phyloP scores from a whole-genome alignment of 2,329 filamentous ascomycete genomes.

The Magnaporthiopsis poae region DNA sequence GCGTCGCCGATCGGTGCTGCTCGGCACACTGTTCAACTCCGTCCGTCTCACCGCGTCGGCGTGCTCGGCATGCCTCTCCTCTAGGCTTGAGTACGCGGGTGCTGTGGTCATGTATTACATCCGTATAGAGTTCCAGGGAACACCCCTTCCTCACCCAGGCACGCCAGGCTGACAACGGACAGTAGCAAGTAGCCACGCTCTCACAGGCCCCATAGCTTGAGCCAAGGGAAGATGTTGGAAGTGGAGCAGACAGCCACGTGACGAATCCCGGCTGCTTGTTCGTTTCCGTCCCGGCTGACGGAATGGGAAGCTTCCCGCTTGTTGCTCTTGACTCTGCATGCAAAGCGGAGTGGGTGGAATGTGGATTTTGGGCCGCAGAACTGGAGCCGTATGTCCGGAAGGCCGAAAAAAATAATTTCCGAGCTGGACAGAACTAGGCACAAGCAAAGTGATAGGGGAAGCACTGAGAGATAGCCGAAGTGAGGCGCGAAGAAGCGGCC shows the following conservation, averaged over 20 bases:
- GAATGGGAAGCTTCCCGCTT: not conserved
- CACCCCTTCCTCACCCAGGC: not conserved
- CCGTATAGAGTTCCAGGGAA: not conserved
- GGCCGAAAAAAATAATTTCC: no score
- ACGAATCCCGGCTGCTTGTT: not conserved
- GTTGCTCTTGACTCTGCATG: not conserved
- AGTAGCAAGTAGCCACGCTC: no score
- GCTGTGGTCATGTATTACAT: not conserved
- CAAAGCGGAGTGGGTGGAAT: not conserved
- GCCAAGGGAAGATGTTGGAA: no score
- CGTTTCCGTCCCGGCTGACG: not conserved
- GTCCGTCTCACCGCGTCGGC: not conserved
- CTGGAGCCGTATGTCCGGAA: no score
- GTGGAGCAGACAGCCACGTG: not conserved
- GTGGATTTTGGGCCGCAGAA: no score
- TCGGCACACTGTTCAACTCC: not conserved
- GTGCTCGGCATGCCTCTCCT: not conserved
- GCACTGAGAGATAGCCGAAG: not conserved
- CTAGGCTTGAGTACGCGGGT: not conserved
- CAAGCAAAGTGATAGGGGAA: not conserved
- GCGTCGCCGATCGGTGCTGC: not conserved
- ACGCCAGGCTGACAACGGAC: no score
- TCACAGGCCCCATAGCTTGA: not conserved
- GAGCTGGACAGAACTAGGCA: no score
- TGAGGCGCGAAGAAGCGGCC: not conserved